phyloP scores from a whole-genome alignment of 352 stramenopile species.

The Thraustochytrium striatum region DNA sequence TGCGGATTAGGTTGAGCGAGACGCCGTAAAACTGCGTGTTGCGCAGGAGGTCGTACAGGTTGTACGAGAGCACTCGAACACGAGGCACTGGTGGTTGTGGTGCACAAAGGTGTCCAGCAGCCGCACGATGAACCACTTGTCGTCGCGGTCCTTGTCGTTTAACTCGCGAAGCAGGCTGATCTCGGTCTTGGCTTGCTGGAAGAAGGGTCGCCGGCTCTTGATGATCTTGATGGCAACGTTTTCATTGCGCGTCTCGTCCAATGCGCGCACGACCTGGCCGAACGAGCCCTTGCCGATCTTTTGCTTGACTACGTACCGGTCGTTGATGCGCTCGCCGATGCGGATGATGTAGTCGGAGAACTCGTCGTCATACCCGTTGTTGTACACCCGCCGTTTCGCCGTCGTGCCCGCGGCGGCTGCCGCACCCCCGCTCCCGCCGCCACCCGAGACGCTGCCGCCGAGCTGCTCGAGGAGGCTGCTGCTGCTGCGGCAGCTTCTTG shows the following conservation, averaged over 20 bases:
- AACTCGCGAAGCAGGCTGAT: constrained; percentile 87
- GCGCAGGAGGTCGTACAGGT: constrained; percentile 94
- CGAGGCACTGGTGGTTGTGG: constrained; percentile 88
- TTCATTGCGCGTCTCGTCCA: constrained; percentile 69
- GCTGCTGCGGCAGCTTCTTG: constrained; percentile 3
- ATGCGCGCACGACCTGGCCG: constrained; percentile 92
- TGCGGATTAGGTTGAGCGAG: constrained; percentile 75
- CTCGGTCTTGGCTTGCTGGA: constrained; percentile 89
- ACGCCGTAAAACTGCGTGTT: constrained; percentile 89
- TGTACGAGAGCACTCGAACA: constrained; percentile 91
- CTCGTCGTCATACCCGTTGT: constrained; percentile 91
- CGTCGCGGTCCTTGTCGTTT: constrained; percentile 58
- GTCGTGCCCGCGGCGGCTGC: not conserved
- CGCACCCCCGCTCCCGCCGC: not conserved
- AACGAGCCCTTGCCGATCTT: constrained; percentile 94
- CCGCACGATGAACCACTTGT: constrained; percentile 72
- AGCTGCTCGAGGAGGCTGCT: not conserved
- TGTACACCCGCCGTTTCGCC: constrained; percentile 66
- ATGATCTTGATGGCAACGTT: constrained; percentile 97
- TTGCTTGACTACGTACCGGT: constrained; percentile 86
- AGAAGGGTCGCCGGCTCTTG: constrained; percentile 91
- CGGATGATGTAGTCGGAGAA: constrained; percentile 93
- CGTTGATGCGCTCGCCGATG: constrained; percentile 83
- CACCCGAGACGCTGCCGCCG: not conserved
- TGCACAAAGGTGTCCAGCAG: constrained; percentile 88